These are phyloP conservation scores for Striga hermonthica DNA, from an alignment of 305 asterid species.

Conservation along the genomic window DNA sequence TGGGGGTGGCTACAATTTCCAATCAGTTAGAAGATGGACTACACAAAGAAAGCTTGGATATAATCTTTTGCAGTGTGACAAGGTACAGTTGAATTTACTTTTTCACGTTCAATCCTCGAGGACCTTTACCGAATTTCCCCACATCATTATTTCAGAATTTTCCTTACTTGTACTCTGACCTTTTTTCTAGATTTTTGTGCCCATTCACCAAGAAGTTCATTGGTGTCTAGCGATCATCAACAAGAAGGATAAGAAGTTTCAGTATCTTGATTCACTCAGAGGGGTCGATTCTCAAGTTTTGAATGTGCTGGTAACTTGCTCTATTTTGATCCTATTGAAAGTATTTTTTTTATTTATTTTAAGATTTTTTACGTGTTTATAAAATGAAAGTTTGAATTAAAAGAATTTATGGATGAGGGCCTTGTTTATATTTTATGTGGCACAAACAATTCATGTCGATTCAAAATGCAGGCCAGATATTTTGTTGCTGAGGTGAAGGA, in stretches of 20 bases:
- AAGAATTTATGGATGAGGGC: neutral
- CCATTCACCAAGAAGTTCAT: slow-evolving; percentile 65
- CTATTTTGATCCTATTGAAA: neutral
- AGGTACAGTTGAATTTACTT: slow-evolving; percentile 35
- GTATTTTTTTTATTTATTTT: neutral
- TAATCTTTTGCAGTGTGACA: slow-evolving; percentile 59
- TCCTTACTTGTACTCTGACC: slow-evolving; percentile 5
- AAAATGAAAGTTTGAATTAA: neutral
- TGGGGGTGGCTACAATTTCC: slow-evolving; percentile 51
- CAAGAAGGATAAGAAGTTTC: slow-evolving; percentile 59
- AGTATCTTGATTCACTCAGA: slow-evolving; percentile 70
- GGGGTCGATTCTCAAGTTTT: slow-evolving; percentile 46
- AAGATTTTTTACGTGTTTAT: neutral
- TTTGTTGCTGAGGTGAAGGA: slow-evolving; percentile 66
- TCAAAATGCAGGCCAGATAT: slow-evolving; percentile 49
- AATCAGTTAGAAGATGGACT: slow-evolving; percentile 73
- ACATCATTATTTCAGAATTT: neutral
- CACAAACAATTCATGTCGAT: neutral
- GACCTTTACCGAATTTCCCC: neutral
- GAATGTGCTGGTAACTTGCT: slow-evolving; percentile 50
- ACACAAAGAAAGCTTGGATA: slow-evolving; percentile 63
- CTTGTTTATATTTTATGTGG: neutral
- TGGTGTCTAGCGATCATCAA: slow-evolving; percentile 75
- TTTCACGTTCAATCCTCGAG: slow-evolving; percentile 5
- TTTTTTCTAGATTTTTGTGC: slow-evolving; percentile 58